These are phyloP conservation scores for Sphaerulina musiva DNA, from an alignment of 2,329 filamentous ascomycete genomes.

Conservation along the genomic window DNA sequence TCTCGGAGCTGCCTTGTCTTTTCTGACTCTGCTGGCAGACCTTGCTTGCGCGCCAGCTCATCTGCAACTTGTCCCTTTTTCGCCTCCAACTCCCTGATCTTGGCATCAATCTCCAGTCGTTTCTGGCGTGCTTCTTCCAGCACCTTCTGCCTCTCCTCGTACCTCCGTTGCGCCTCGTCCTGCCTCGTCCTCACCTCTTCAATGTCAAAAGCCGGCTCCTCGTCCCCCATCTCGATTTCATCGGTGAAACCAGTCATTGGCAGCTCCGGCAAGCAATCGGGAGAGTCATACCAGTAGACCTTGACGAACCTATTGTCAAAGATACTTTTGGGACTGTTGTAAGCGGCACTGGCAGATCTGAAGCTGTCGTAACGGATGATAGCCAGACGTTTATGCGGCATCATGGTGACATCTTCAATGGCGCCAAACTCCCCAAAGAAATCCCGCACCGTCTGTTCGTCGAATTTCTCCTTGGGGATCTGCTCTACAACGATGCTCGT, in stretches of 20 bases:
- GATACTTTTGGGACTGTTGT: conserved; percentile 69
- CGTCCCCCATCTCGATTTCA: conserved; percentile 26
- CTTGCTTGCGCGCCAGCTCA: conserved; percentile 53
- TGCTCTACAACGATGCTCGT: conserved; percentile 69
- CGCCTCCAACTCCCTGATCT: conserved; percentile 57
- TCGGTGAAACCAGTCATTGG: conserved; percentile 13
- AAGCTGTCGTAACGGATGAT: conserved; percentile 63
- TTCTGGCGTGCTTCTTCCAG: conserved; percentile 57
- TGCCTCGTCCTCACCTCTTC: conserved; percentile 64
- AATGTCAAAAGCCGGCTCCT: conserved; percentile 54
- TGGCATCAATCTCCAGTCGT: conserved; percentile 58
- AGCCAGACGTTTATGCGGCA: conserved; percentile 60
- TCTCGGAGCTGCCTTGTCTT: conserved; percentile 62
- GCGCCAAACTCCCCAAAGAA: conserved; percentile 70
- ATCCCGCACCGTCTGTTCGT: conserved; percentile 56
- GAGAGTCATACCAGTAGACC: conserved; percentile 64
- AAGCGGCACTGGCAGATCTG: conserved; percentile 61
- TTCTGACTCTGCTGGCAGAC: conserved; percentile 33
- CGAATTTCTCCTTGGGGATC: conserved; percentile 65
- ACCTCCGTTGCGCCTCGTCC: conserved; percentile 61
- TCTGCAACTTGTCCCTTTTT: conserved; percentile 58
- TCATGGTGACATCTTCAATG: conserved; percentile 58
- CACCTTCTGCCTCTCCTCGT: conserved; percentile 60
- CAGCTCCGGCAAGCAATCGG: conserved; percentile 29
- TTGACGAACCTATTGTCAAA: conserved; percentile 84